Percentiles rank a stretch among this genome's conserved stretches.
Evolutionary conservation across 1,139 yeast species (phyloP).

Genomic region (Hyphopichia khmerensis): DNA sequence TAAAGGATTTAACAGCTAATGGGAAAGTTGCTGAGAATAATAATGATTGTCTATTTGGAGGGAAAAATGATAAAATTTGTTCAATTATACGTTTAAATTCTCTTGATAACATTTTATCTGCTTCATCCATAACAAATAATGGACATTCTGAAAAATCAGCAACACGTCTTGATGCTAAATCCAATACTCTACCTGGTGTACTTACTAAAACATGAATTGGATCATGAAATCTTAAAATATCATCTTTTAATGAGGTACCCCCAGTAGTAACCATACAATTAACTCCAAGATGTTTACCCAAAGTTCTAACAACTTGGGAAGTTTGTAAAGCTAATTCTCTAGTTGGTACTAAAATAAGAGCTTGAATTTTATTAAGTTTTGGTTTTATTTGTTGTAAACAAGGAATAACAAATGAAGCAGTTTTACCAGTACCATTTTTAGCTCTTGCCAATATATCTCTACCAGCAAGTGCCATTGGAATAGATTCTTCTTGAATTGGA

Average conservation of each 20-base stretch:
- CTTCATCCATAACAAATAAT: slow-evolving; percentile 96
- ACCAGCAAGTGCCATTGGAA: slow-evolving; percentile 93
- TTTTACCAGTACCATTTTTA: slow-evolving; percentile 97
- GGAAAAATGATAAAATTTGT: slow-evolving; percentile 82
- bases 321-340: slow-evolving; percentile 97
- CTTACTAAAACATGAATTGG: slow-evolving; percentile 91
- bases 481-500: slow-evolving; percentile 96
- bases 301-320: slow-evolving; percentile 94
- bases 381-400: slow-evolving; percentile 84
- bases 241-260: slow-evolving; percentile 93
- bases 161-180: slow-evolving; percentile 82
- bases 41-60: slow-evolving; percentile 77
- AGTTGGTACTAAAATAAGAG: slow-evolving; percentile 86
- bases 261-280: slow-evolving; percentile 99
- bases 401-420: slow-evolving; percentile 94
- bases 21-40: slow-evolving; percentile 97
- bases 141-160: slow-evolving; percentile 89
- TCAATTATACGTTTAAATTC: slow-evolving; percentile 89
- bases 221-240: slow-evolving; percentile 86
- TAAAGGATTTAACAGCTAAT: slow-evolving; percentile 84
- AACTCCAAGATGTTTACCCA: slow-evolving; percentile 89
- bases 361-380: slow-evolving; percentile 80
- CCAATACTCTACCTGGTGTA: slow-evolving; percentile 96
- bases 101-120: slow-evolving; percentile 91
- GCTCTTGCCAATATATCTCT: slow-evolving; percentile 97